phyloP scores from a whole-genome alignment of 1,139 yeast species.

The Candida neerlandica region DNA sequence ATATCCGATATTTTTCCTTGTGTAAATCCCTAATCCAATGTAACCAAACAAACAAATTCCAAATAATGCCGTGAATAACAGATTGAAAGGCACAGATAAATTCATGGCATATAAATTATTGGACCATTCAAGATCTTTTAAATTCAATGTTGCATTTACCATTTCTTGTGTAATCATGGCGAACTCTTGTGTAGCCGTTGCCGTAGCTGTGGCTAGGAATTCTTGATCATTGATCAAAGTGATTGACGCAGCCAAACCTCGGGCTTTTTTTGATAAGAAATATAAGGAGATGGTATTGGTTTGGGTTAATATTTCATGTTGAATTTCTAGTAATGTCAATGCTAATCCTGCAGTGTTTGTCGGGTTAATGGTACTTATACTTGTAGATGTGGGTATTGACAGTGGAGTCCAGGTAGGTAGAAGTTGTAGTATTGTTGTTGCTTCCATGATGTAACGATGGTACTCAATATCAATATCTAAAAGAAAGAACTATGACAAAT shows the following conservation, averaged over 20 bases:
- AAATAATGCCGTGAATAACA: conserved; percentile 26
- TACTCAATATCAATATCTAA: too few relatives aligned
- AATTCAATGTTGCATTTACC: conserved; percentile 35
- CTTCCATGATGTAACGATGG: background rate
- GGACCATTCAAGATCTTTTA: conserved; percentile 25
- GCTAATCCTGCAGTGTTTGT: conserved; percentile 22
- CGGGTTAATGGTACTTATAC: conserved; percentile 20
- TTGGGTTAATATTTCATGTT: conserved; percentile 17
- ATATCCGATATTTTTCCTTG: conserved; percentile 63
- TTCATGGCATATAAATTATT: conserved; percentile 37
- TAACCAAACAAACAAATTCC: conserved; percentile 24
- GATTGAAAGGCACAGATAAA: conserved; percentile 27
- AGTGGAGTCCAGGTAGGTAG: conserved; percentile 24
- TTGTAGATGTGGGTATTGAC: conserved; percentile 16
- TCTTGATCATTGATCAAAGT: conserved; percentile 33
- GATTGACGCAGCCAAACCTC: conserved; percentile 43
- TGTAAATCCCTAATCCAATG: conserved; percentile 28
- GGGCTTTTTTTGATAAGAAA: conserved; percentile 14
- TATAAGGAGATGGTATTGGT: conserved; percentile 16
- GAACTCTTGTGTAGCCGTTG: conserved; percentile 22
- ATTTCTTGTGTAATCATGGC: conserved; percentile 36
- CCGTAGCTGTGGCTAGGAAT: conserved; percentile 44
- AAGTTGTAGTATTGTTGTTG: conserved; percentile 5
- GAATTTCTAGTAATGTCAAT: conserved; percentile 11
- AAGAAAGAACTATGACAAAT: background rate